Percentiles rank a stretch among this genome's conserved stretches.
Conservation (phyloP, 225 moss, liverwort and hornwort species). For the Anthoceros angustus region DNA sequence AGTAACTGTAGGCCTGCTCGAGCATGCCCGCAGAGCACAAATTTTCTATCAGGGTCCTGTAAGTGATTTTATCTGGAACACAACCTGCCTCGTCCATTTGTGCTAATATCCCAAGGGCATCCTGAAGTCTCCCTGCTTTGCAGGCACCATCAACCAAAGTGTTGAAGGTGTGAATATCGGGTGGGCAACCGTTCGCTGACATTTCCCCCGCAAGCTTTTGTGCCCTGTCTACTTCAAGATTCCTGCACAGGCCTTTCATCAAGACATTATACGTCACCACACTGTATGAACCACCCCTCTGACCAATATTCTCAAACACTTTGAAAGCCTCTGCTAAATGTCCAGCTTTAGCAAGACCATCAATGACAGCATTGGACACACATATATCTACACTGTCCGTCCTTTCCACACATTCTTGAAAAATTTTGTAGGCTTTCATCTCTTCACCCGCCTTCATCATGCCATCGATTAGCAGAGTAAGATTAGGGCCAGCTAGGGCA, state of each 20-base stretch:
- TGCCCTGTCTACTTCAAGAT: conserved; percentile 19
- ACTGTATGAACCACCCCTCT: background rate
- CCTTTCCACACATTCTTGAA: background rate
- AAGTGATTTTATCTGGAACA: background rate
- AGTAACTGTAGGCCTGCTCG: background rate
- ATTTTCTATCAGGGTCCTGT: background rate
- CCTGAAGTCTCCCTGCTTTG: background rate
- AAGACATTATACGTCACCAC: conserved; percentile 2
- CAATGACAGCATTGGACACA: conserved; percentile 19
- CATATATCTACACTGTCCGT: conserved; percentile 8
- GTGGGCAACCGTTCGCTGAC: conserved; percentile 12
- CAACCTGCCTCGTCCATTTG: background rate
- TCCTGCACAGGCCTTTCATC: conserved; percentile 18
- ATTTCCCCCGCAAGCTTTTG: conserved; percentile 9
- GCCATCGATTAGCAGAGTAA: background rate
- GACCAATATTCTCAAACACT: background rate
- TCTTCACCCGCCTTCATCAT: conserved; percentile 2
- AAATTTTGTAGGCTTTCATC: background rate
- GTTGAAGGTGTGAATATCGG: conserved; percentile 21
- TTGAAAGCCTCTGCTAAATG: background rate
- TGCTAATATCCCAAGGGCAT: background rate
- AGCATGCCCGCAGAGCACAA: background rate
- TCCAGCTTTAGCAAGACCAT: conserved; percentile 10
- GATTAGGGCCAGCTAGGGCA: background rate
- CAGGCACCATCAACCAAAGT: conserved; percentile 13